Base-by-base conservation (phyloP, 164 flowering plant genomes). In the Saururus chinensis region DNA sequence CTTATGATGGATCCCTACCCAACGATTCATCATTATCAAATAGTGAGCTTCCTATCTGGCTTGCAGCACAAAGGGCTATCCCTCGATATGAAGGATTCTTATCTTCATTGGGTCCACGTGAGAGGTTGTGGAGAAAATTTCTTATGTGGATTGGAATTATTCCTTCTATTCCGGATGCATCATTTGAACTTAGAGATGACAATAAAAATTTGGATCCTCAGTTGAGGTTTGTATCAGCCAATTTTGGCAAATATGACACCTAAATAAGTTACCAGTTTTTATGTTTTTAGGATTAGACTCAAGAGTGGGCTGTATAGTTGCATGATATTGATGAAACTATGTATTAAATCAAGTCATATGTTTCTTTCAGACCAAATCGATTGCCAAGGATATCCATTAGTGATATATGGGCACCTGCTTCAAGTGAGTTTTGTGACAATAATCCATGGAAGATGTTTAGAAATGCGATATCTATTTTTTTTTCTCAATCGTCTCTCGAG, bases 321-420 rank as follows among this genome's bases (percentile, higher is more conserved):
- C 49, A 45, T 45, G 49, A 17, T 45, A 12, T 17, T 12, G 17
- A 7, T 12, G 49, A 45, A 45, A 45, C 49, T 12, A 45, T 12
- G 17, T 45, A 45, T 7, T 8, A 17, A 17, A 45, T 45, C 2
- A 24, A 66, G 62, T 11, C 45, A 63, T 73, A 49, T 64, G 73
- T 68, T 53, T 30, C 49, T 56, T 1, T 56, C 82, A 89, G 98
- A 82, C 87, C 96, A 53, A 87, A 71, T 63, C 81, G 69, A 73
- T 73, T 93, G 62, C 74, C 96, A 64, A 85, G 99, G 78, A 87
- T 87, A 73, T 74, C 98, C 65, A 85, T 93, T 53, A 74, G 79
- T 76, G 98, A 93, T 73, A 78, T 93, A 63, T 93, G 96, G 96
- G 80, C 72, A 73, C 98, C 98, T 70, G 97, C 95, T 60, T 64